These are phyloP conservation scores for Talaromyces adpressus DNA, from an alignment of 495 filamentous ascomycete genomes.

Conservation along the genomic window DNA sequence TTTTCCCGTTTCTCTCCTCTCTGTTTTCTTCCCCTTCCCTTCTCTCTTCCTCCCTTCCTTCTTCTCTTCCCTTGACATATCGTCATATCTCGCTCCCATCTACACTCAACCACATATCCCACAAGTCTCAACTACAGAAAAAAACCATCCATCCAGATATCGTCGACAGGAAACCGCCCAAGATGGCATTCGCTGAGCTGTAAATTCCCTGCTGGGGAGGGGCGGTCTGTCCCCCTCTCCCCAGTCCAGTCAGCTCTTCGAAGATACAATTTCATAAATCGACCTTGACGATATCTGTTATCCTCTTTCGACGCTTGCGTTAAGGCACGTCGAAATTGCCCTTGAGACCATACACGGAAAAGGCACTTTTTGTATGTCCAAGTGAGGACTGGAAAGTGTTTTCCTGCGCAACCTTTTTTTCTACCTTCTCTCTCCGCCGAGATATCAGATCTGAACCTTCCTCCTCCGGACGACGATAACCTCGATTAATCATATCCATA, in stretches of 20 bases:
- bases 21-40: constrained; percentile 19
- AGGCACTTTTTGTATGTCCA: constrained; percentile 31
- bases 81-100: constrained; percentile 14
- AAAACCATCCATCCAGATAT: constrained; percentile 47
- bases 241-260: constrained; percentile 75
- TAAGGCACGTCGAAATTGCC: constrained; percentile 40
- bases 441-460: background rate
- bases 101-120: constrained; percentile 15
- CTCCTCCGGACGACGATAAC: background rate
- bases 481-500: background rate
- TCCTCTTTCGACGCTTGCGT: constrained; percentile 48
- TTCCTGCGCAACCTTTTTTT: constrained; percentile 16
- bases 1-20: constrained; percentile 20
- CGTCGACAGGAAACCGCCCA: constrained; percentile 70
- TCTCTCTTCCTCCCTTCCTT: constrained; percentile 18
- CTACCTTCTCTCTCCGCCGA: constrained; percentile 7
- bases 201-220: constrained; percentile 81
- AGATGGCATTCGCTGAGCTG: constrained; percentile 88
- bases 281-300: constrained; percentile 69
- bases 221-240: constrained; percentile 59
- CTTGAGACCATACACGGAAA: constrained; percentile 30
- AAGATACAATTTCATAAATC: constrained; percentile 55
- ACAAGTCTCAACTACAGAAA: constrained; percentile 20
- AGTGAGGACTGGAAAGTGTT: constrained; percentile 32
- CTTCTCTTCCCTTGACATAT: constrained; percentile 12